Percentiles rank a stretch among this genome's conserved stretches.
phyloP scores from a whole-genome alignment of 1,139 yeast genomes.

The Lodderomyces jiufengensis region DNA sequence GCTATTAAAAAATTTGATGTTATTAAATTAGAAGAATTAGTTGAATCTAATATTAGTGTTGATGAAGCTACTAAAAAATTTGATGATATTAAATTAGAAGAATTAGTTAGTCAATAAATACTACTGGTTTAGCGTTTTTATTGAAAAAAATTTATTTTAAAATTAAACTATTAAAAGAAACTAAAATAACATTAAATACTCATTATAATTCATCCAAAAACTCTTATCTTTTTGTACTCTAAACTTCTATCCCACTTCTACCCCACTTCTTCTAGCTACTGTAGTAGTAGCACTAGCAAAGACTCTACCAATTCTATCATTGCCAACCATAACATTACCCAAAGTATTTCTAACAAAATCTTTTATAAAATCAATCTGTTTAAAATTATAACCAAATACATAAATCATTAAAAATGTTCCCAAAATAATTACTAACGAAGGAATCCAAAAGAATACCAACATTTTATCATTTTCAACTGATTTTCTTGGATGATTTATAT shows the following conservation, averaged over 20 bases:
- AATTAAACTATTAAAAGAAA: too few relatives aligned
- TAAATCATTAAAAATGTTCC: constrained; percentile 50
- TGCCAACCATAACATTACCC: constrained; percentile 56
- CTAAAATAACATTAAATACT: too few relatives aligned
- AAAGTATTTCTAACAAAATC: constrained; percentile 48
- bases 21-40: constrained; percentile 11
- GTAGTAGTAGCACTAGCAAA: constrained; percentile 23
- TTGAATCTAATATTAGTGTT: constrained; percentile 12
- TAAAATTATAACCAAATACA: constrained; percentile 48
- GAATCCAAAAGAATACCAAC: constrained; percentile 87
- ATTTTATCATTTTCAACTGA: constrained; percentile 78
- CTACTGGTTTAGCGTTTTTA: too few relatives aligned
- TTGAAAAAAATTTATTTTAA: too few relatives aligned
- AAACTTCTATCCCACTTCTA: background rate
- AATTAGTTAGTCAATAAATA: too few relatives aligned
- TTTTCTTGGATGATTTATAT: constrained; percentile 57
- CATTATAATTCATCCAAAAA: too few relatives aligned
- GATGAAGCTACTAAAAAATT: constrained; percentile 18
- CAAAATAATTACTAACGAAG: constrained; percentile 52
- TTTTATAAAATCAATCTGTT: constrained; percentile 40
- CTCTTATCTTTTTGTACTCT: too few relatives aligned
- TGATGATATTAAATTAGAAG: constrained; percentile 14
- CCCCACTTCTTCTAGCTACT: background rate
- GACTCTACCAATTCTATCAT: constrained; percentile 61
- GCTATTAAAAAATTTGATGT: constrained; percentile 17